Percentiles rank a stretch among this genome's conserved stretches.
These are phyloP conservation scores for Clonostachys chloroleuca DNA, from an alignment of 2,329 filamentous ascomycete genomes.

Conservation along the genomic window DNA sequence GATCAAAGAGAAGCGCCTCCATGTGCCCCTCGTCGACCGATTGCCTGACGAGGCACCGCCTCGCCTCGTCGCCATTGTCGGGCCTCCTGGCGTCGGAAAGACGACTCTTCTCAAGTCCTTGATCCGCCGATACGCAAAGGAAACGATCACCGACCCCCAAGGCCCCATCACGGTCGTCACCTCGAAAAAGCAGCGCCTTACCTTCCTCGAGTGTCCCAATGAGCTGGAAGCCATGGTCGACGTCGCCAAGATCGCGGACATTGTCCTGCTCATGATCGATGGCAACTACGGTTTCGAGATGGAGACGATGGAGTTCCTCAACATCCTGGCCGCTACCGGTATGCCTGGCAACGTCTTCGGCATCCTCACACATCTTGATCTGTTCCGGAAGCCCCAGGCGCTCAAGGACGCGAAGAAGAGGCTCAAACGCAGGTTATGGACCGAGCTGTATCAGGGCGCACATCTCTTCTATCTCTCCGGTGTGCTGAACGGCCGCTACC, in stretches of 20 bases:
- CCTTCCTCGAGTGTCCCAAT: conserved; percentile 96
- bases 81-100: conserved; percentile 91
- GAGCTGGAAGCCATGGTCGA: conserved; percentile 96
- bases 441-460: conserved; percentile 91
- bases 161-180: conserved; percentile 95
- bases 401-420: conserved; percentile 94
- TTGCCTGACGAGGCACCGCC: conserved; percentile 93
- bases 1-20: conserved; percentile 93
- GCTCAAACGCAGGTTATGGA: conserved; percentile 94
- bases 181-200: conserved; percentile 89
- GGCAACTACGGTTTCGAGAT: conserved; percentile 99
- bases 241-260: conserved; percentile 94
- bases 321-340: conserved; percentile 85
- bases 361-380: conserved; percentile 90
- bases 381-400: conserved; percentile 91
- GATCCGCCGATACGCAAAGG: conserved; percentile 91
- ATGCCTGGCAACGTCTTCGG: conserved; percentile 99
- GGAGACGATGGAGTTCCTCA: conserved; percentile 99
- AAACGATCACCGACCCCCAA: conserved; percentile 83
- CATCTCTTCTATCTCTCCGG: conserved; percentile 96
- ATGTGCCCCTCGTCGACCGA: conserved; percentile 94
- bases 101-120: conserved; percentile 94
- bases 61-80: conserved; percentile 88
- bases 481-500: conserved; percentile 94
- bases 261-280: conserved; percentile 96